Conservation (phyloP, 768 basidiomycete genomes). For the Phaeotremella fagi region DNA sequence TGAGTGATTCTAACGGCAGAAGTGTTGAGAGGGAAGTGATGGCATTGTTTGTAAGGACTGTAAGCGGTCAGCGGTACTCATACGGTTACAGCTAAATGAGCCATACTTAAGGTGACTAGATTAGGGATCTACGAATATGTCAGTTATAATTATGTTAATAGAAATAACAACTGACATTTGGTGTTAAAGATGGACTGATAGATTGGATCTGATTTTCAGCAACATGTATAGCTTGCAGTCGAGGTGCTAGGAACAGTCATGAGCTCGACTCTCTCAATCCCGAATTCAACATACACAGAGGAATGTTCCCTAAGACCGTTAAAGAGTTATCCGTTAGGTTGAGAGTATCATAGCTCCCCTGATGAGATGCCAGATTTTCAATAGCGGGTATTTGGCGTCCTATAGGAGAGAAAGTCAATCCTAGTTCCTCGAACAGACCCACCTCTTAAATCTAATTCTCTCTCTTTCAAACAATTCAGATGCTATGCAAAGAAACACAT, state of each 20-base stretch:
- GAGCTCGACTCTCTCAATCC: not conserved
- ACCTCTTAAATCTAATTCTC: constrained; percentile 48
- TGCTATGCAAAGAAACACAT: constrained; percentile 40
- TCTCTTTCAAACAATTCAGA: constrained; percentile 46
- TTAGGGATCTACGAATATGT: constrained; percentile 42
- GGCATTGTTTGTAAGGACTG: constrained; percentile 47
- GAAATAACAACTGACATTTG: constrained; percentile 25
- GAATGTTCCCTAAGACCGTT: constrained; percentile 45
- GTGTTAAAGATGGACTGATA: constrained; percentile 41
- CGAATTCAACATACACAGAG: constrained; percentile 37
- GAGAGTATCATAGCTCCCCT: constrained; percentile 47
- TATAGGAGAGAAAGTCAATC: constrained; percentile 3
- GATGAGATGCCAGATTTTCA: constrained; percentile 48
- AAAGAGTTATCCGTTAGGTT: constrained; percentile 48
- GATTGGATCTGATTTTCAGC: constrained; percentile 45
- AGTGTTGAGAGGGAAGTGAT: constrained; percentile 46
- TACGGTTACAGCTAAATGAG: too few species aligned
- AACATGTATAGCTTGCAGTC: constrained; percentile 42
- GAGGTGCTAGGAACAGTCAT: constrained; percentile 26
- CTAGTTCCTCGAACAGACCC: constrained; percentile 1
- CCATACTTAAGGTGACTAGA: constrained; percentile 46
- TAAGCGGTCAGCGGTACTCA: not conserved
- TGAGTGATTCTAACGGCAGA: constrained; percentile 41
- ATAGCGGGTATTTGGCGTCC: constrained; percentile 47
- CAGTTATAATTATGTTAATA: constrained; percentile 4